These are phyloP conservation scores for Alternaria dauci DNA, from an alignment of 2,329 filamentous ascomycete species.

Conservation along the genomic window DNA sequence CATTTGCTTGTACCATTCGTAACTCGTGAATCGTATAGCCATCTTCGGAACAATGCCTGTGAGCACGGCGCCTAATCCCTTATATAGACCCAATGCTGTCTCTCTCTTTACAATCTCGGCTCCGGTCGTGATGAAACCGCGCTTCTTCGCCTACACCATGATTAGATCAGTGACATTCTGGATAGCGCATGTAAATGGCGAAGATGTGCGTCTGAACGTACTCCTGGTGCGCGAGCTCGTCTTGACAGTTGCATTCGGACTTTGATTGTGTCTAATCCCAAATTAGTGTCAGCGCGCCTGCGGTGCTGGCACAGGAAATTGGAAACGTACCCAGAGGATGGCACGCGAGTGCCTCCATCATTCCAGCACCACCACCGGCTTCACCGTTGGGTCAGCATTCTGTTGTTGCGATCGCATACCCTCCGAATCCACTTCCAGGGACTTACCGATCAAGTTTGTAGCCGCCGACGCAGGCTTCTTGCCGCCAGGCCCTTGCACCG, in stretches of 20 bases:
- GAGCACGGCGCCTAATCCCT: conserved; percentile 94
- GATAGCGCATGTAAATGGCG: background rate
- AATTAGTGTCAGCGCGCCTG: conserved; percentile 23
- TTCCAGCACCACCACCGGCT: conserved; percentile 96
- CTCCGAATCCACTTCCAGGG: conserved; percentile 5
- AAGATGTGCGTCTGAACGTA: conserved; percentile 53
- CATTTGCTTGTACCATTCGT: conserved; percentile 91
- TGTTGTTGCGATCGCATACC: background rate
- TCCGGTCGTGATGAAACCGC: conserved; percentile 88
- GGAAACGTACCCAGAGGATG: conserved; percentile 80
- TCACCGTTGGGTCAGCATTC: conserved; percentile 28
- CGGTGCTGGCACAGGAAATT: background rate
- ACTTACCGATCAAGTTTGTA: conserved; percentile 87
- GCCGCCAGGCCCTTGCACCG: conserved; percentile 63
- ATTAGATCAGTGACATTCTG: conserved; percentile 24
- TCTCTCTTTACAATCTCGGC: conserved; percentile 86
- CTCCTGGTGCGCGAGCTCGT: conserved; percentile 81
- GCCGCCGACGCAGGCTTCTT: conserved; percentile 85
- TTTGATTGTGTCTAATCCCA: conserved; percentile 88
- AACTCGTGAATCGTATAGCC: conserved; percentile 98
- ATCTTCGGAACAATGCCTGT: conserved; percentile 99
- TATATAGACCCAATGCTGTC: conserved; percentile 93
- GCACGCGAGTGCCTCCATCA: conserved; percentile 98
- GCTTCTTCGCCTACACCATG: conserved; percentile 67
- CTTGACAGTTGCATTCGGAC: conserved; percentile 98